Base-by-base conservation (phyloP, 1,139 yeast species). In the Magnusiomyces paraingens region DNA sequence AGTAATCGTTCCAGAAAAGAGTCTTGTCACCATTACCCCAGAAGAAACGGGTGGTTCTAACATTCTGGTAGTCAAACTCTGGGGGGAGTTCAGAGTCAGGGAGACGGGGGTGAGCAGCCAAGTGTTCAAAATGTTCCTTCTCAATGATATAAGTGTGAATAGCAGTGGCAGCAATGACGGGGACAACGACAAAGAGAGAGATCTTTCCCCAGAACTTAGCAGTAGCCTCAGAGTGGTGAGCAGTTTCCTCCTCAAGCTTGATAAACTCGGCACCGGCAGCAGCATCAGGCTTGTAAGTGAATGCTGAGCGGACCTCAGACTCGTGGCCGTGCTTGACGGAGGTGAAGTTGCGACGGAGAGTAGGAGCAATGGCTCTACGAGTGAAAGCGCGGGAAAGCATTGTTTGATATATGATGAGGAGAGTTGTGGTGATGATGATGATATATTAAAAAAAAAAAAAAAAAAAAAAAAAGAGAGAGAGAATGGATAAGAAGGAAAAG, bases 21-120 rank as follows among this genome's bases (percentile, higher is more conserved):
- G 98, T 89, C 81, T 88, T 84, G 79, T 90, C 96, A 70, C 99
- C 98, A 70, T 93, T 91, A 69, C 98, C 98, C 98, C 98, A 93
- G 84, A 89, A 91, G 81, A 81, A 72, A 61, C 52, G 56, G 86
- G 70, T 36, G 45, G 86, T 72, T 82, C 98, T 87, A 66, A 89
- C 73, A 80, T 93, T 91, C 78, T 85, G 91, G 81, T 83, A 93
- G 62, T 84, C 93, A 77, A 87, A 88, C 74, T 86, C 94, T 59
- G 73, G 76, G 66, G 96, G 97, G 90, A 95, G 86, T 71, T 90
- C 95, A 63, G 85, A 94, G 71, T 90, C 97, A 47, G 72, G 65
- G 41, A 66, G 63, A 54, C 58, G 41, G 46, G 84, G 69, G 58
- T 88, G 77, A 67, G 86, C 88, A 62, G 77, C 78, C 66, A 80